Evolutionary conservation across 1,139 yeast genomes (phyloP).

Genomic region (Protomyces inouyei): DNA sequence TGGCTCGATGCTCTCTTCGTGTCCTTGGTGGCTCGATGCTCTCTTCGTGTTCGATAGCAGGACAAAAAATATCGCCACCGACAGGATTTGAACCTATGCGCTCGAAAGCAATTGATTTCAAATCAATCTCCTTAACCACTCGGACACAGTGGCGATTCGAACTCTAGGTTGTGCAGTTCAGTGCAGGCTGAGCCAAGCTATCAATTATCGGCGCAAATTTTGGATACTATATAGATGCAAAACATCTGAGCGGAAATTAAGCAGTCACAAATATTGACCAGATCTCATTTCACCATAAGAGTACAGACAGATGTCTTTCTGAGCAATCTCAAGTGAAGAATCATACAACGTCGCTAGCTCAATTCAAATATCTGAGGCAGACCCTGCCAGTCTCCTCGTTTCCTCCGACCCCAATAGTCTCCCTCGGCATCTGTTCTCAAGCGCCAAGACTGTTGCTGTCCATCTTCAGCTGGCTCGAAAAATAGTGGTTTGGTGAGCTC

Average conservation of each 20-base stretch:
- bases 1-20: no score
- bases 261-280: no score
- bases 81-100: slow-evolving; percentile 1
- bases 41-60: no score
- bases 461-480: not conserved
- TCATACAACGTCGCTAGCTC: no score
- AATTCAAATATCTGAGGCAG: not conserved
- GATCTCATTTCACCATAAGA: no score
- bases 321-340: no score
- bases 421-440: not conserved
- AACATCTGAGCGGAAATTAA: fast-evolving
- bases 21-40: no score
- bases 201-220: no score
- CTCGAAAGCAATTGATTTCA: slow-evolving; percentile 2
- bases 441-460: not conserved
- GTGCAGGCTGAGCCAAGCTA: no score
- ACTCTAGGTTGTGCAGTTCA: no score
- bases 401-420: not conserved
- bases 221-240: no score
- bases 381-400: not conserved
- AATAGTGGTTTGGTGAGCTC: not conserved
- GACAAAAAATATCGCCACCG: not conserved
- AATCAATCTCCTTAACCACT: slow-evolving; percentile 1
- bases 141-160: not conserved
- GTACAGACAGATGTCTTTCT: no score